These are phyloP conservation scores for Corinectria fuckeliana DNA, from an alignment of 2,329 filamentous ascomycete species.

Conservation along the genomic window DNA sequence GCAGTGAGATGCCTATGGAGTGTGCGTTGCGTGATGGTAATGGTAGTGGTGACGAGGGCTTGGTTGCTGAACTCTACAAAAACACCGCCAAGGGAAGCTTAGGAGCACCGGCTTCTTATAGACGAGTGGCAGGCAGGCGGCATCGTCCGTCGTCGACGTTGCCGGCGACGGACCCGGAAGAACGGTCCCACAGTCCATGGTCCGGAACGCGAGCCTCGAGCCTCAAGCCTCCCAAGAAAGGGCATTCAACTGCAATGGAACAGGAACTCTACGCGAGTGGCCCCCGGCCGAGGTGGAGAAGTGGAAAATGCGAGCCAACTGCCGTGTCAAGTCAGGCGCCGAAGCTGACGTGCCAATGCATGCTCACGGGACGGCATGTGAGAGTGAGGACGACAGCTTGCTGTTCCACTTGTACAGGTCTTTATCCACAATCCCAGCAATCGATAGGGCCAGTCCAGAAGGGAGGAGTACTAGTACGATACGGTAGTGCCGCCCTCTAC, in stretches of 20 bases:
- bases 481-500: background rate
- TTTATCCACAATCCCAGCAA: too few species aligned
- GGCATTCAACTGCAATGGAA: background rate
- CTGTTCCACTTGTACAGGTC: background rate
- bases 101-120: conserved; percentile 36
- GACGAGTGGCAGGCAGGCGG: conserved; percentile 12
- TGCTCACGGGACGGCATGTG: background rate
- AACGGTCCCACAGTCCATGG: background rate
- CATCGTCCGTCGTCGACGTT: conserved; percentile 17
- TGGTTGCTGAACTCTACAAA: background rate
- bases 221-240: too few species aligned
- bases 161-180: conserved; percentile 18
- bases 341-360: conserved; percentile 5
- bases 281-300: background rate
- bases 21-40: conserved; percentile 1
- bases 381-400: background rate
- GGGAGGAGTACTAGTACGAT: background rate
- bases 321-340: conserved; percentile 21
- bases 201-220: conserved; percentile 2
- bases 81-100: background rate
- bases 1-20: background rate
- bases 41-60: background rate
- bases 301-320: conserved; percentile 10
- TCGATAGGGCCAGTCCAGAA: too few species aligned
- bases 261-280: background rate